A percentile compares a stretch with the other conserved stretches of the same genome.
phyloP scores from a whole-genome alignment of 2,329 filamentous ascomycete genomes.

The Chrysoporthe puriensis region DNA sequence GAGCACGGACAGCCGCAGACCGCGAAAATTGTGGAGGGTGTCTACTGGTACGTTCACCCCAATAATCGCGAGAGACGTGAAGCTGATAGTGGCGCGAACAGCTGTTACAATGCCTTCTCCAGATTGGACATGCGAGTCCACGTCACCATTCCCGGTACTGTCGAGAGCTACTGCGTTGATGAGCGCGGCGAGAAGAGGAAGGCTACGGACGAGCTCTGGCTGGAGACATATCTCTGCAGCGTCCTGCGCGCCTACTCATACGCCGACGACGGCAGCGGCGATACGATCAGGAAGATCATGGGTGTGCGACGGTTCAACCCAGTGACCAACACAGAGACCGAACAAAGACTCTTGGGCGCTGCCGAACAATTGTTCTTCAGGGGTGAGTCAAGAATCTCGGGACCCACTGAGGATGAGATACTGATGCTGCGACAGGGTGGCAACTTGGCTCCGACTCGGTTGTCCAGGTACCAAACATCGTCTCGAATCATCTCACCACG shows the following conservation, averaged over 20 bases:
- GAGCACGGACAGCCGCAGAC: conserved; percentile 75
- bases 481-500: conserved; percentile 94
- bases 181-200: conserved; percentile 94
- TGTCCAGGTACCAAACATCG: conserved; percentile 95
- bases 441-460: conserved; percentile 95
- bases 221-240: conserved; percentile 96
- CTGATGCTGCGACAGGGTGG: conserved; percentile 64
- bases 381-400: conserved; percentile 53
- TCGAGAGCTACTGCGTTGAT: conserved; percentile 97
- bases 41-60: conserved; percentile 76
- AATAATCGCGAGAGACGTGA: conserved; percentile 2
- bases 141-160: conserved; percentile 92
- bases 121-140: conserved; percentile 98
- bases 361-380: conserved; percentile 95
- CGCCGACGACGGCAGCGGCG: conserved; percentile 91
- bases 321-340: conserved; percentile 95
- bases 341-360: conserved; percentile 93
- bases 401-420: not conserved
- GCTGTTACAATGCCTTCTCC: conserved; percentile 99
- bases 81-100: conserved; percentile 35
- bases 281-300: conserved; percentile 94
- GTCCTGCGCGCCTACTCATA: conserved; percentile 95
- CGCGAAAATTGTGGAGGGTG: conserved; percentile 88
- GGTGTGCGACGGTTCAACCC: conserved; percentile 98
- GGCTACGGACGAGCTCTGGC: conserved; percentile 91